These are phyloP conservation scores for Delitschia confertaspora DNA, from an alignment of 495 filamentous ascomycete genomes.

Conservation along the genomic window DNA sequence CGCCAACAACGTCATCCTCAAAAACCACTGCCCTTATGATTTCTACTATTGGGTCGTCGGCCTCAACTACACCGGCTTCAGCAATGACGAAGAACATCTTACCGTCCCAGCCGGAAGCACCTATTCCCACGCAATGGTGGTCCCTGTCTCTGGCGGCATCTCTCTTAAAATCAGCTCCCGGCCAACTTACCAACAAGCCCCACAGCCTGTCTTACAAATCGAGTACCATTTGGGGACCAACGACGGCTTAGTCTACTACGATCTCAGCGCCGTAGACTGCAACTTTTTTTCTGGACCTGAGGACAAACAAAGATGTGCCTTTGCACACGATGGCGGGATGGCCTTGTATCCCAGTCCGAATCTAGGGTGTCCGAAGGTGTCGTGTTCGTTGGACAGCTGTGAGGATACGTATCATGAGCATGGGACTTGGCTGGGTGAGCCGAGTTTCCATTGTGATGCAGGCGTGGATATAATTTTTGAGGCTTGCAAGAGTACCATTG, in stretches of 20 bases:
- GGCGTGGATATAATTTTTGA: constrained; percentile 6
- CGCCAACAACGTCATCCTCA: constrained; percentile 4
- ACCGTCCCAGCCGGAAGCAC: constrained; percentile 1
- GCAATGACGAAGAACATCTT: background rate
- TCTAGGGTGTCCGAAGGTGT: background rate
- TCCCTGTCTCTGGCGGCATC: background rate
- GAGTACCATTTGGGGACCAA: constrained; percentile 6
- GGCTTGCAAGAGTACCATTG: too few relatives aligned
- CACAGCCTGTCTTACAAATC: constrained; percentile 4
- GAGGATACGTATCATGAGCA: constrained; percentile 1
- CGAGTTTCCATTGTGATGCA: background rate
- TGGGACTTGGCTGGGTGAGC: constrained; percentile 9
- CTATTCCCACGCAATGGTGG: constrained; percentile 5
- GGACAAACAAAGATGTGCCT: constrained; percentile 4
- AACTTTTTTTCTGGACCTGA: background rate
- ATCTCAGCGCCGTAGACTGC: constrained; percentile 15
- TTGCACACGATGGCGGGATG: constrained; percentile 13
- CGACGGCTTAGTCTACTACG: background rate
- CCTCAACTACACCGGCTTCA: background rate
- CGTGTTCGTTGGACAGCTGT: background rate
- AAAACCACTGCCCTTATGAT: constrained; percentile 9
- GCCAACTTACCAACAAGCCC: background rate
- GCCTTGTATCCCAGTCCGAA: background rate
- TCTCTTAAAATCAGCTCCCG: constrained; percentile 14
- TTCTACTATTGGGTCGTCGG: constrained; percentile 14